These are phyloP conservation scores for Neofusicoccum kwambonambiense DNA, from an alignment of 2,329 filamentous ascomycete genomes.

Conservation along the genomic window DNA sequence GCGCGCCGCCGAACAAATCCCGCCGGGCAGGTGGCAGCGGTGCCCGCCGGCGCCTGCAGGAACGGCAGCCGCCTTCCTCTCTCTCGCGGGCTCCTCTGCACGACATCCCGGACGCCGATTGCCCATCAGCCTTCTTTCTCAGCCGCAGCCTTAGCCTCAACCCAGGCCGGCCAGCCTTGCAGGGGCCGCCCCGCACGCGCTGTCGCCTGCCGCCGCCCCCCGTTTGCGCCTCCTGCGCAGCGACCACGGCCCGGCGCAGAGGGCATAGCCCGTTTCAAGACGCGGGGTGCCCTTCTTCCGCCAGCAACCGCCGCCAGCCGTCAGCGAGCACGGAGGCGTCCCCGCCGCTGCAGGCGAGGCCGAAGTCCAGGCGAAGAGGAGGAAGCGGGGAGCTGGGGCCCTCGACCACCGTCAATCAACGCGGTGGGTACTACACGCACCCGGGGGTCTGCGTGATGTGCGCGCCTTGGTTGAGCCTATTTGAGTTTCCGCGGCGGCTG, in stretches of 20 bases:
- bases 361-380: no score
- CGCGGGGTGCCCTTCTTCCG: background rate
- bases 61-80: no score
- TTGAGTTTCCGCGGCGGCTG: no score
- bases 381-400: no score
- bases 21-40: no score
- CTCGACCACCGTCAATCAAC: no score
- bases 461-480: no score
- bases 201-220: background rate
- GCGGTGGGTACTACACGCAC: no score
- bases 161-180: background rate
- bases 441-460: no score
- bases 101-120: background rate
- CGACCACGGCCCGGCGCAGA: background rate
- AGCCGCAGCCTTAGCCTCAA: background rate
- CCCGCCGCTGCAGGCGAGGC: background rate
- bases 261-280: conserved; percentile 6
- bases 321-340: background rate
- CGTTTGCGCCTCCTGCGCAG: background rate
- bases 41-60: no score
- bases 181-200: background rate
- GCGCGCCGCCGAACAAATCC: no score
- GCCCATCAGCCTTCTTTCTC: background rate
- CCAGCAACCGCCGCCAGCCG: no score
- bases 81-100: background rate